Evolutionary conservation across 179 eudicot species (phyloP).

Genomic region (Monotropa hypopitys): DNA sequence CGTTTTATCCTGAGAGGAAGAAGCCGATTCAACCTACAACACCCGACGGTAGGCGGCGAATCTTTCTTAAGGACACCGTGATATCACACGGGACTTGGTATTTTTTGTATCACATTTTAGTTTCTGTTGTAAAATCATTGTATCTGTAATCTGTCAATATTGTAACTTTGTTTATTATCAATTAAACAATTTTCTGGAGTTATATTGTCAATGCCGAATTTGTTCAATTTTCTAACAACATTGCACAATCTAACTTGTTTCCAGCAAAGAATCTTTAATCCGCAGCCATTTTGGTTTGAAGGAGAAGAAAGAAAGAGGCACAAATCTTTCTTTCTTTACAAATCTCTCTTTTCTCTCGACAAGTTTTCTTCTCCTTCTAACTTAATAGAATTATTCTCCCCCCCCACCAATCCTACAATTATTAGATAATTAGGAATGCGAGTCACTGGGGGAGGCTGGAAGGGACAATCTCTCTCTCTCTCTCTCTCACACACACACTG

Average conservation of each 20-base stretch:
- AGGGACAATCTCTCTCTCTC: neutral
- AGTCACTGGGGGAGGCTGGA: neutral
- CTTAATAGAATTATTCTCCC: neutral
- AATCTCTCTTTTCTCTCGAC: neutral
- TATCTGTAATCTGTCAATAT: no score
- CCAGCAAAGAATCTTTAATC: neutral
- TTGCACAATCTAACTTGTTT: neutral
- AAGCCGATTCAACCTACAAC: no score
- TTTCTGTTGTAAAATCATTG: no score
- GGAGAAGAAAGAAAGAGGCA: neutral
- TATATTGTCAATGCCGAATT: no score
- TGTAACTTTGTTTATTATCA: no score
- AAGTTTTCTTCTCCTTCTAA: neutral
- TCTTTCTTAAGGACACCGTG: no score
- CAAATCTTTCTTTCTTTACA: neutral
- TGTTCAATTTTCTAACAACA: no score
- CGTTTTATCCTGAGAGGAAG: no score
- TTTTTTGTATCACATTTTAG: no score
- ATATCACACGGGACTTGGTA: no score
- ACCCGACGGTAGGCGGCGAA: no score
- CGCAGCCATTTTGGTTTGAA: neutral
- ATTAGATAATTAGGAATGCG: slow-evolving; percentile 8
- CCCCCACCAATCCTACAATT: neutral
- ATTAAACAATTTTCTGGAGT: no score
- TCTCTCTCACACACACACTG: neutral